Evolutionary conservation across 1,284 basidiomycete species (phyloP).

Genomic region (Apiotrichum domesticum): DNA sequence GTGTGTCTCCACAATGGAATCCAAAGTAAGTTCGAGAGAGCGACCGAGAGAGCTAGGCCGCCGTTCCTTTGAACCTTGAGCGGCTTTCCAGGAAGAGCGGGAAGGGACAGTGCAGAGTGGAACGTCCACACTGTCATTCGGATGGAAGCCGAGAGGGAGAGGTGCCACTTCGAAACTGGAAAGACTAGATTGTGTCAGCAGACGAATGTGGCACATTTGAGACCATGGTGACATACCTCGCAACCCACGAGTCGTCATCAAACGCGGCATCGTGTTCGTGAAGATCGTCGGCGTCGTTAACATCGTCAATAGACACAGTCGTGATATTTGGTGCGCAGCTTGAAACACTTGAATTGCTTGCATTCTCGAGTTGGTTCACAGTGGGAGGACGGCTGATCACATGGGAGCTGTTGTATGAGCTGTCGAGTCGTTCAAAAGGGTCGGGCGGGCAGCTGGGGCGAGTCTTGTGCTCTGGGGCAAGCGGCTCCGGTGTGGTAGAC

Average conservation of each 20-base stretch:
- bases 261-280: neutral
- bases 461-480: slow-evolving; percentile 13
- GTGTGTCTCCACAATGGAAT: neutral
- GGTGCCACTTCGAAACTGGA: neutral
- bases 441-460: slow-evolving; percentile 36
- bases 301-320: slow-evolving; percentile 2
- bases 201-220: too few relatives aligned
- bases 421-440: slow-evolving; percentile 25
- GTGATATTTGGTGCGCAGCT: slow-evolving; percentile 1
- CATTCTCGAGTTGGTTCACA: neutral
- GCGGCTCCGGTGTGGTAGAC: neutral
- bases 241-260: slow-evolving; percentile 7
- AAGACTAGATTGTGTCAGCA: neutral
- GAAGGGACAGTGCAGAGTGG: slow-evolving; percentile 10
- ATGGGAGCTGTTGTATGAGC: slow-evolving; percentile 14
- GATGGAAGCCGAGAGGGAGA: neutral
- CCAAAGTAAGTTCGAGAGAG: slow-evolving; percentile 4
- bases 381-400: too few relatives aligned
- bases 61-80: slow-evolving; percentile 1
- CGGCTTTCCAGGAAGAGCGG: slow-evolving; percentile 1
- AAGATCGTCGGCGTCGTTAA: neutral
- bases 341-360: too few relatives aligned
- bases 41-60: slow-evolving; percentile 16
- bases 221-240: neutral
- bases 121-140: neutral